Percentiles rank a stretch among this genome's conserved stretches.
phyloP scores from a whole-genome alignment of 2,329 filamentous ascomycete genomes.

The Colletotrichum sp. region DNA sequence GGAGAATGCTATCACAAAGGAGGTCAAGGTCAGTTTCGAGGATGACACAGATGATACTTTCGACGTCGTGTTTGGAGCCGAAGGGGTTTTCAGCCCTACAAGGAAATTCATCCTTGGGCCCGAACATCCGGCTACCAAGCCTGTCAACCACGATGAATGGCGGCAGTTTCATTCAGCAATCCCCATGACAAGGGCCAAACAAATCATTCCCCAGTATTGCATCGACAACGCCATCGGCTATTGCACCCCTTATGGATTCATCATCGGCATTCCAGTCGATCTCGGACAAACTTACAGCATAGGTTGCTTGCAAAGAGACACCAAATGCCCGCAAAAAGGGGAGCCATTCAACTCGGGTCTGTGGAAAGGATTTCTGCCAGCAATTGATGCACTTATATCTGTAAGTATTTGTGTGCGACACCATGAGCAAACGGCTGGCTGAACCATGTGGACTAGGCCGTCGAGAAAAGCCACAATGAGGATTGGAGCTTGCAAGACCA shows the following conservation, averaged over 20 bases:
- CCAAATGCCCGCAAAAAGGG: neutral
- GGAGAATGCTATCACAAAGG: neutral
- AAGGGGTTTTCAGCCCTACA: neutral
- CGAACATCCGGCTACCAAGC: neutral
- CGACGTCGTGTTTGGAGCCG: neutral
- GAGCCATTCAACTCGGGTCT: neutral
- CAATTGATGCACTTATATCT: neutral
- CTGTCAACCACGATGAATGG: neutral
- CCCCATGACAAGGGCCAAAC: neutral
- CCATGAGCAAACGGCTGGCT: neutral
- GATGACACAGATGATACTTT: neutral
- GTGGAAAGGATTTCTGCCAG: neutral
- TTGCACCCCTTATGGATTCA: neutral
- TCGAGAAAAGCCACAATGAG: neutral
- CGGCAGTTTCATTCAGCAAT: neutral
- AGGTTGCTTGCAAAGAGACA: neutral
- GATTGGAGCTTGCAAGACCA: neutral
- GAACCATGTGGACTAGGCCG: neutral
- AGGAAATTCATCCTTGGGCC: neutral
- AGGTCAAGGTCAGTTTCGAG: neutral
- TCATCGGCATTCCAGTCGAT: neutral
- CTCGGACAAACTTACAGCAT: neutral
- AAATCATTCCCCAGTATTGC: neutral
- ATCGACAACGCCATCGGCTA: neutral
- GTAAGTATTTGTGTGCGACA: neutral